A percentile compares a stretch with the other conserved stretches of the same genome.
phyloP scores from a whole-genome alignment of 2,329 filamentous ascomycete genomes.

The Dothideomycetes sp. region DNA sequence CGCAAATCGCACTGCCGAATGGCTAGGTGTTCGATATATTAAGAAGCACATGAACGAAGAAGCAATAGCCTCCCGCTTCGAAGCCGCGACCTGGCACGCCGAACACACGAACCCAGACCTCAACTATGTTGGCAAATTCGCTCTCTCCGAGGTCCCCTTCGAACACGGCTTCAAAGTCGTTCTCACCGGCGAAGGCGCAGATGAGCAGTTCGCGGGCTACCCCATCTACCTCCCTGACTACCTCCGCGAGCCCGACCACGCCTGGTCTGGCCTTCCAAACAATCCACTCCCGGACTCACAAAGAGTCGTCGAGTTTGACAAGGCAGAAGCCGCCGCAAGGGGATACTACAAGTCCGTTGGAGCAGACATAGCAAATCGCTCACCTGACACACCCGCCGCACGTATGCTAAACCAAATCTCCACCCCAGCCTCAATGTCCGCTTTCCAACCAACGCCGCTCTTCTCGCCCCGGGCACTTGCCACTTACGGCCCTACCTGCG shows the following conservation, averaged over 20 bases:
- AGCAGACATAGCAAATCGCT: constrained; percentile 16
- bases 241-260: constrained; percentile 37
- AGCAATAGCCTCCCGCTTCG: constrained; percentile 30
- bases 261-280: constrained; percentile 12
- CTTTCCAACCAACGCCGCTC: constrained; percentile 23
- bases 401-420: constrained; percentile 30
- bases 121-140: constrained; percentile 41
- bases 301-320: constrained; percentile 12
- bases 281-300: constrained; percentile 16
- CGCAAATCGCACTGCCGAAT: constrained; percentile 37
- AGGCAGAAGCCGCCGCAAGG: constrained; percentile 15
- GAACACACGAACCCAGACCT: constrained; percentile 39
- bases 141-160: constrained; percentile 33
- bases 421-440: constrained; percentile 24
- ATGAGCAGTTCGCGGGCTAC: constrained; percentile 47
- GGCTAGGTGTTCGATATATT: constrained; percentile 33
- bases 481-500: constrained; percentile 16
- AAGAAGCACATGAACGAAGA: constrained; percentile 34
- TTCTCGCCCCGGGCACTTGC: constrained; percentile 23
- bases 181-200: constrained; percentile 33
- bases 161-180: constrained; percentile 42
- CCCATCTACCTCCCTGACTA: constrained; percentile 34
- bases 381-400: constrained; percentile 17
- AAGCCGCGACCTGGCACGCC: constrained; percentile 33
- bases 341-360: constrained; percentile 19